Percentiles rank a stretch among this genome's conserved stretches.
Conservation (phyloP, 352 stramenopile genomes). For the Pythium phragmiticola region DNA sequence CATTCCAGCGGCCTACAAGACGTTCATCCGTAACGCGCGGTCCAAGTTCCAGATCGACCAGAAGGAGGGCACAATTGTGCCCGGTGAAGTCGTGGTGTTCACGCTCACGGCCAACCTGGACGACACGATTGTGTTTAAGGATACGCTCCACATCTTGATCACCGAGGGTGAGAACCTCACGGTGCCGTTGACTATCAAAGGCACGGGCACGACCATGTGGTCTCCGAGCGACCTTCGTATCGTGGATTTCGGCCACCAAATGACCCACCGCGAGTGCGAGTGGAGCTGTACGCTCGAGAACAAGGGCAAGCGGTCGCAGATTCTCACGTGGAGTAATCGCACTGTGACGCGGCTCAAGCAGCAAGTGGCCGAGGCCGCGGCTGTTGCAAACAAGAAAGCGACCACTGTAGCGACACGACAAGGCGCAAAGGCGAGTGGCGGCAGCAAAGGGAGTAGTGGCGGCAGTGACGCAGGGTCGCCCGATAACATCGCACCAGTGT, state of each 20-base stretch:
- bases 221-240: constrained; percentile 82
- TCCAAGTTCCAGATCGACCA: constrained; percentile 92
- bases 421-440: constrained; percentile 14
- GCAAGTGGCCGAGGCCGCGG: constrained; percentile 16
- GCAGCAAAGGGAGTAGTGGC: not conserved
- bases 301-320: constrained; percentile 90
- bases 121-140: constrained; percentile 90
- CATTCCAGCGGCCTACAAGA: constrained; percentile 91
- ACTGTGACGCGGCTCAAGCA: constrained; percentile 28
- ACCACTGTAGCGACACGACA: constrained; percentile 20
- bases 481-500: constrained; percentile 60
- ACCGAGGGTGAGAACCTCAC: constrained; percentile 89
- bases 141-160: constrained; percentile 93
- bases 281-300: constrained; percentile 95
- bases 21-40: constrained; percentile 90
- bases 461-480: not conserved
- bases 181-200: constrained; percentile 87
- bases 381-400: constrained; percentile 30
- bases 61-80: constrained; percentile 84
- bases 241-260: constrained; percentile 92
- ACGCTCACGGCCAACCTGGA: constrained; percentile 91
- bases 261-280: constrained; percentile 89
- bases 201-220: constrained; percentile 94
- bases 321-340: constrained; percentile 91
- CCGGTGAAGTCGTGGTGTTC: constrained; percentile 72